These are phyloP conservation scores for Eucalyptus cloeziana DNA, from an alignment of 345 rosid genomes.

Conservation along the genomic window DNA sequence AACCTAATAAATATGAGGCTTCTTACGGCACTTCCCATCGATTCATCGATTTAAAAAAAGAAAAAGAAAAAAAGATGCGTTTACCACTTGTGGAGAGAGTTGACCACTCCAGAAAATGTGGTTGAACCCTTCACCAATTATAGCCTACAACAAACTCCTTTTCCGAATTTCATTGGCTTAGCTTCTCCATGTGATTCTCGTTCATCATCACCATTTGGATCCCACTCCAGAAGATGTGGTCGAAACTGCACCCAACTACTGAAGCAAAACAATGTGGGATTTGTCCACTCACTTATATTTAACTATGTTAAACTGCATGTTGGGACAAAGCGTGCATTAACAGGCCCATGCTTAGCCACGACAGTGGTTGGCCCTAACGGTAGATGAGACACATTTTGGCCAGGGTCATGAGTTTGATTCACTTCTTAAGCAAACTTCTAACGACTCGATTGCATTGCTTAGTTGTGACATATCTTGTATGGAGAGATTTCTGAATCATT, in stretches of 20 bases:
- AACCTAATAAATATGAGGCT: not conserved
- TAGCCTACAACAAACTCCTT: not conserved
- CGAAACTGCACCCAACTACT: not conserved
- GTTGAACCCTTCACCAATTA: not conserved
- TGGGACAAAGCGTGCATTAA: not conserved
- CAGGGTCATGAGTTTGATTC: not conserved
- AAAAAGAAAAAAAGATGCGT: not conserved
- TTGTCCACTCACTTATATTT: not conserved
- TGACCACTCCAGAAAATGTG: not conserved
- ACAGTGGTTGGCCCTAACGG: not conserved
- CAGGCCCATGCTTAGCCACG: not conserved
- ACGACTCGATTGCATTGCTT: fast-evolving
- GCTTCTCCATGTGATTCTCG: not conserved
- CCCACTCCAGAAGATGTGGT: not conserved
- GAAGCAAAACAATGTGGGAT: not conserved
- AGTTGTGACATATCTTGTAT: fast-evolving
- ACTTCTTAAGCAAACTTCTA: fast-evolving
- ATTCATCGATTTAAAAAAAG: too few species aligned
- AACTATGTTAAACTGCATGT: not conserved
- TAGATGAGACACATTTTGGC: not conserved
- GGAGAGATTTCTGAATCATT: not conserved
- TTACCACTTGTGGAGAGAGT: not conserved
- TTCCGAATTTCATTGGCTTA: not conserved
- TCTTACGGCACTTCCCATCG: not conserved
- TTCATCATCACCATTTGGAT: not conserved